Conservation (phyloP, 495 filamentous ascomycete species). For the Talaromyces nanjingensis region DNA sequence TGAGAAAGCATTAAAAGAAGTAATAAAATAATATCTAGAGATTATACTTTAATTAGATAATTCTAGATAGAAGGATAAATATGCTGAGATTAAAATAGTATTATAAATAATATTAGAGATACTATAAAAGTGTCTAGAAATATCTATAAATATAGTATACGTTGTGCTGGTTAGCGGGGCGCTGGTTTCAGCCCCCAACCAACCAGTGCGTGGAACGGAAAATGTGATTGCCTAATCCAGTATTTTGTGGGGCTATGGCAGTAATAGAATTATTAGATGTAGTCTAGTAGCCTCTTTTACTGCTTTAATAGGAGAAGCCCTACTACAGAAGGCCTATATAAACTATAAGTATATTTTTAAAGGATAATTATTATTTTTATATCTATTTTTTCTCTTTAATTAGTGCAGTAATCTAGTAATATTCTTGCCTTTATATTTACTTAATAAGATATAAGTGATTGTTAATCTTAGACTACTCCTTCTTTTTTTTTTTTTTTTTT, state of each 20-base stretch:
- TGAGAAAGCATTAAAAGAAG: too few relatives aligned
- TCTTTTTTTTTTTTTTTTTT: neutral
- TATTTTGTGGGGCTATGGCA: neutral
- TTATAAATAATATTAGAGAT: too few relatives aligned
- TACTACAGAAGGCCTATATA: neutral
- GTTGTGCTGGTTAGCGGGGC: neutral
- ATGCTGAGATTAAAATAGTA: too few relatives aligned
- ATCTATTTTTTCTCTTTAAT: neutral
- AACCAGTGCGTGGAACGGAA: neutral
- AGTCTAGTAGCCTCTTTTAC: neutral
- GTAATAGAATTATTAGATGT: neutral
- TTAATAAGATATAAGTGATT: neutral
- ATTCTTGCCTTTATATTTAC: neutral
- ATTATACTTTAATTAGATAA: too few relatives aligned
- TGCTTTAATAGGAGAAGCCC: neutral
- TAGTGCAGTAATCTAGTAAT: neutral
- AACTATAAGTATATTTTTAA: neutral
- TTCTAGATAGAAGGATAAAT: too few relatives aligned
- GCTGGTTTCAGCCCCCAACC: neutral
- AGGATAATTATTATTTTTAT: neutral
- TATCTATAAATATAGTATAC: neutral
- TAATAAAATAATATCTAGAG: too few relatives aligned
- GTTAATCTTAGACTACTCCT: neutral
- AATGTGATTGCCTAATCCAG: neutral
- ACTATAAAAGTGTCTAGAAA: too few relatives aligned